These are phyloP conservation scores for Pyricularia pennisetigena DNA, from an alignment of 2,329 filamentous ascomycete genomes.

Conservation along the genomic window DNA sequence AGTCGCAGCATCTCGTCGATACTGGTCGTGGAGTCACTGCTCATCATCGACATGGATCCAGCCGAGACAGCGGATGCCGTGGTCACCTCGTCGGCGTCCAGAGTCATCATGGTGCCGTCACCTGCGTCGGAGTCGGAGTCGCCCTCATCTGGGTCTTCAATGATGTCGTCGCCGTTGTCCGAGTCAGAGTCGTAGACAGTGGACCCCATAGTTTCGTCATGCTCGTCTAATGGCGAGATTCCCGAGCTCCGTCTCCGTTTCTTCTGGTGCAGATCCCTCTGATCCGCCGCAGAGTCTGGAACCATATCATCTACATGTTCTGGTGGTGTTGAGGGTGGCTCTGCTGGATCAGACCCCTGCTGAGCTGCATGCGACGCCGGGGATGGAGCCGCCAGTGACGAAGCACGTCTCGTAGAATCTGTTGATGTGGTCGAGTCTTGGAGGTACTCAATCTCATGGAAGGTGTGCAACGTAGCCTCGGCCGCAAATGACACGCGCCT, in stretches of 20 bases:
- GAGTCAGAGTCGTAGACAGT: constrained; percentile 67
- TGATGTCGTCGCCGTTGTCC: constrained; percentile 44
- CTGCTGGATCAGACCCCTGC: constrained; percentile 36
- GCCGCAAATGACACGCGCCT: constrained; percentile 94
- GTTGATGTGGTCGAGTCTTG: constrained; percentile 80
- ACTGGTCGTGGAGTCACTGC: constrained; percentile 58
- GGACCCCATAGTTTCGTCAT: constrained; percentile 61
- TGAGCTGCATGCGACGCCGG: constrained; percentile 12
- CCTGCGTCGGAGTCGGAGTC: constrained; percentile 48
- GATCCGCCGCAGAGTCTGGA: constrained; percentile 51
- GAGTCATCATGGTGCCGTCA: constrained; percentile 71
- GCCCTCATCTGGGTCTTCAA: constrained; percentile 42
- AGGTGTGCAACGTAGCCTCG: constrained; percentile 93
- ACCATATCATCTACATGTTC: constrained; percentile 50
- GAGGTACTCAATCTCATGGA: constrained; percentile 83
- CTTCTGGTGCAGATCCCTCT: constrained; percentile 55
- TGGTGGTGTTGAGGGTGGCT: constrained; percentile 52
- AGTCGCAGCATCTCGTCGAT: constrained; percentile 70
- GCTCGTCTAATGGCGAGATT: constrained; percentile 53
- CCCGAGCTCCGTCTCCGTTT: constrained; percentile 55
- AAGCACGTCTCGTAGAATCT: constrained; percentile 64
- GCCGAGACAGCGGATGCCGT: constrained; percentile 56
- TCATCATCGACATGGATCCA: constrained; percentile 40
- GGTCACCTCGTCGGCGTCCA: constrained; percentile 71
- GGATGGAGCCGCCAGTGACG: constrained; percentile 44